Base-by-base conservation (phyloP, 2,329 filamentous ascomycete species). In the Knufia fluminis region DNA sequence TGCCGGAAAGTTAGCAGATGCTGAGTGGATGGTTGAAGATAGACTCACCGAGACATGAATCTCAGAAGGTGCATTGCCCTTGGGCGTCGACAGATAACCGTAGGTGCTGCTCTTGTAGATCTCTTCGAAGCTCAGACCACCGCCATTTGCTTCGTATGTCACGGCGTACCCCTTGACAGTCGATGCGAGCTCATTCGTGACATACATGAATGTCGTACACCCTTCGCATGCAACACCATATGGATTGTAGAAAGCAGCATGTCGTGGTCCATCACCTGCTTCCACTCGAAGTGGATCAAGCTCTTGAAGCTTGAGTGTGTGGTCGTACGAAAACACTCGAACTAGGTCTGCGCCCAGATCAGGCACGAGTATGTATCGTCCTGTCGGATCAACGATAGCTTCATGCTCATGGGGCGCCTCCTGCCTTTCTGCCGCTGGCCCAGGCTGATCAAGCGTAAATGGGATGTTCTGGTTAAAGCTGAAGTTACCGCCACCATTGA, bases 271-370 rank as follows among this genome's bases (percentile, higher is more conserved):
- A 33, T 73, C 71, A 6, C 75, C 76, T 0, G 70, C 59, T 2
- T 62, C 64, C 0, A 72, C 64, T 23, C 63, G 57, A n/a, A 66
- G 70, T 1, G 70, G 60, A 4, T 68, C 59, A 52, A 73, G 76
- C 10, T 70, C 65, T 1, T 69, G 71, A 16, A 79, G 67, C 7
- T 76, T 74, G 1, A 66, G 70, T 2, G 47, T 51, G 19, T 67
- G 55, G 54, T 75, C 65, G 57, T 79, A 73, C 59, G 65, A 65
- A 65, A 75, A 76, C 56, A 79, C 70, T 50, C 75, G 75, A 47
- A 78, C 66, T 19, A 75, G 58, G 56, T 80, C 76, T 3, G 75
- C 72, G 28, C 76, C 76, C 2, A 79, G 68, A 54, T 80, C 77
- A 1, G 74, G 70, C 6, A 70, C 67, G 1, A 79, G 61, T 19